Percentiles rank a stretch among this genome's conserved stretches.
Evolutionary conservation across 306 rosid species (phyloP).

Genomic region (Senna siamea): DNA sequence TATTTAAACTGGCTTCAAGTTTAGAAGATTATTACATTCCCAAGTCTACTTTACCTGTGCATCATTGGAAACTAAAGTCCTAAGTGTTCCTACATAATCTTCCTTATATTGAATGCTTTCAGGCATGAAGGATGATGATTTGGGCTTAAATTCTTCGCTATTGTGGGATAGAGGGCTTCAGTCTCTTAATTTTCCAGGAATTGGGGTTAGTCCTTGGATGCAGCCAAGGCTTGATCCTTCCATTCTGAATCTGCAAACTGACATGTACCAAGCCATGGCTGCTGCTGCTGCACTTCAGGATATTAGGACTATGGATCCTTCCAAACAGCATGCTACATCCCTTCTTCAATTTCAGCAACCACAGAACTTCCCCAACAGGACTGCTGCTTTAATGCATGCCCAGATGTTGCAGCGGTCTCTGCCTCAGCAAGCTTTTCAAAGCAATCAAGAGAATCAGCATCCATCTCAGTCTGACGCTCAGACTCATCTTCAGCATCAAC

Average conservation of each 20-base stretch:
- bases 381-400: slow-evolving; percentile 71
- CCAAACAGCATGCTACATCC: slow-evolving; percentile 64
- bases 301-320: slow-evolving; percentile 75
- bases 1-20: slow-evolving; percentile 24
- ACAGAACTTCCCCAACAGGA: slow-evolving; percentile 64
- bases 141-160: slow-evolving; percentile 74
- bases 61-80: slow-evolving; percentile 4
- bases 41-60: not conserved
- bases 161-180: slow-evolving; percentile 93
- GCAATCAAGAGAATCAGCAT: slow-evolving; percentile 62
- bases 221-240: slow-evolving; percentile 85
- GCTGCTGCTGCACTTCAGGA: slow-evolving; percentile 96
- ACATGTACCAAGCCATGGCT: slow-evolving; percentile 89
- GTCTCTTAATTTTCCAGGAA: slow-evolving; percentile 76
- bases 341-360: slow-evolving; percentile 84
- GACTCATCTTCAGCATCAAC: slow-evolving; percentile 66
- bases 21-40: slow-evolving; percentile 5
- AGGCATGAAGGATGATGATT: slow-evolving; percentile 91
- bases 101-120: slow-evolving; percentile 32
- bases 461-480: slow-evolving; percentile 57
- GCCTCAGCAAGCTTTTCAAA: slow-evolving; percentile 70
- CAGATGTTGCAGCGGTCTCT: slow-evolving; percentile 86
- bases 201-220: slow-evolving; percentile 90
- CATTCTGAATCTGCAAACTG: slow-evolving; percentile 78
- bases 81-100: slow-evolving; percentile 1